These are phyloP conservation scores for Verticillium dahliae DNA, from an alignment of 2,329 filamentous ascomycete genomes.

Conservation along the genomic window DNA sequence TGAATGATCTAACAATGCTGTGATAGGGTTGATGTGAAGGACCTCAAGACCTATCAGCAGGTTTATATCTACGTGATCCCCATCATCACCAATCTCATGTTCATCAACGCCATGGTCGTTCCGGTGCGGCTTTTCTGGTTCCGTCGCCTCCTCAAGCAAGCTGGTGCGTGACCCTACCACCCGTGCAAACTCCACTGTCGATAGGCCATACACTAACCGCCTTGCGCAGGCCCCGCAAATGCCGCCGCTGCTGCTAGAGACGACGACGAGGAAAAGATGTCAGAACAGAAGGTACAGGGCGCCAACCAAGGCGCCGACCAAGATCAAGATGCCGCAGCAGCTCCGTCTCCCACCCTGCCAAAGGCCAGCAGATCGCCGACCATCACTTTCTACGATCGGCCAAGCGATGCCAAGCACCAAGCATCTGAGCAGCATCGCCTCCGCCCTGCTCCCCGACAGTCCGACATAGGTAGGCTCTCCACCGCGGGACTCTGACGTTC, in stretches of 20 bases:
- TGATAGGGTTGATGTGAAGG: constrained; percentile 40
- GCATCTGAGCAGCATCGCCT: background rate
- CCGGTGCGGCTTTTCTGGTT: constrained; percentile 42
- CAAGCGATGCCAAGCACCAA: background rate
- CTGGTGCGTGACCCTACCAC: constrained; percentile 16
- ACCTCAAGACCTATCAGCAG: constrained; percentile 44
- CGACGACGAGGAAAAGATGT: too few species aligned
- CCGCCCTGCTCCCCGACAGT: constrained; percentile 2
- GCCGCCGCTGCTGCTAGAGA: too few species aligned
- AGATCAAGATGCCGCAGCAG: too few species aligned
- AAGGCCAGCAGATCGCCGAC: background rate
- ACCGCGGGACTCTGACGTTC: too few species aligned
- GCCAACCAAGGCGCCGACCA: too few species aligned
- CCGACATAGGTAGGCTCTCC: background rate
- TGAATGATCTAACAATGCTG: background rate
- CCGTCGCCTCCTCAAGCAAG: constrained; percentile 23
- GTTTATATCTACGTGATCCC: constrained; percentile 43
- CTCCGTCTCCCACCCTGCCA: too few species aligned
- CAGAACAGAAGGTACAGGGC: too few species aligned
- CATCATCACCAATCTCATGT: constrained; percentile 38
- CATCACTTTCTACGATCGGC: background rate
- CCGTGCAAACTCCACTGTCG: background rate
- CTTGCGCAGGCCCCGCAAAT: too few species aligned
- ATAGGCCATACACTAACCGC: background rate
- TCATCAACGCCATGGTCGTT: constrained; percentile 43